Conservation (phyloP, 139 green algal genomes). For the Chlamydomonas sphaeroides region DNA sequence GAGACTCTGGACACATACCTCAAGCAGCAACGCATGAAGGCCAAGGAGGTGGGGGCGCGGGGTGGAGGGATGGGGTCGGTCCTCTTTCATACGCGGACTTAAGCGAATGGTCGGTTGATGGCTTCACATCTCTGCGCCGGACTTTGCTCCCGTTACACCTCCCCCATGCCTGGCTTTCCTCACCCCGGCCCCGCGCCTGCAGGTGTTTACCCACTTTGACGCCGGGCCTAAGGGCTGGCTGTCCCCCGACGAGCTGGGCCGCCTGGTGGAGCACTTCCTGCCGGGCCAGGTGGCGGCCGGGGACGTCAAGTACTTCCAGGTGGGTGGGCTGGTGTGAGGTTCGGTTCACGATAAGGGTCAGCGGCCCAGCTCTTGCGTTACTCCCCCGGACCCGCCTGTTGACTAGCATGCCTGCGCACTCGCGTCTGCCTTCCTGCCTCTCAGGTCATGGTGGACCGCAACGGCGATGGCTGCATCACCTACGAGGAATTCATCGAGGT, state of each 20-base stretch:
- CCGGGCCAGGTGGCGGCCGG: conserved; percentile 31
- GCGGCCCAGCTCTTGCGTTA: too few relatives aligned
- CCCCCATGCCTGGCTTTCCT: too few relatives aligned
- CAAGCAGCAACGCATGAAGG: conserved; percentile 36
- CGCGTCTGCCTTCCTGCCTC: too few relatives aligned
- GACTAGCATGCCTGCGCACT: too few relatives aligned
- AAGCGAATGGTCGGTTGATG: too few relatives aligned
- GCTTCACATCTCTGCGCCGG: not conserved
- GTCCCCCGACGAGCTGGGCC: conserved; percentile 45
- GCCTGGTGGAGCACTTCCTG: conserved; percentile 50
- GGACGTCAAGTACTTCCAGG: conserved; percentile 58
- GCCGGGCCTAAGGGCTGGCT: conserved; percentile 45
- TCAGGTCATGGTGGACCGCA: conserved; percentile 54
- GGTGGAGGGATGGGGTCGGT: too few relatives aligned
- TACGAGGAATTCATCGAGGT: conserved; percentile 56
- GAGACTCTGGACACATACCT: conserved; percentile 57
- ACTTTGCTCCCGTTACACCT: not conserved
- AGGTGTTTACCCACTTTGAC: conserved; percentile 54
- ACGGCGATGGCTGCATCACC: conserved; percentile 50
- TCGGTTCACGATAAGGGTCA: too few relatives aligned
- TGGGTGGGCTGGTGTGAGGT: too few relatives aligned
- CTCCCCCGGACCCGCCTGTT: too few relatives aligned
- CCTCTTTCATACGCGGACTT: too few relatives aligned
- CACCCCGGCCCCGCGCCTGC: too few relatives aligned
- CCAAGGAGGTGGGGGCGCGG: too few relatives aligned